Evolutionary conservation across 2,329 filamentous ascomycete genomes (phyloP), one percentile per base, ranked within the genome.

Genomic region (Trichophyton schoenleinii): DNA sequence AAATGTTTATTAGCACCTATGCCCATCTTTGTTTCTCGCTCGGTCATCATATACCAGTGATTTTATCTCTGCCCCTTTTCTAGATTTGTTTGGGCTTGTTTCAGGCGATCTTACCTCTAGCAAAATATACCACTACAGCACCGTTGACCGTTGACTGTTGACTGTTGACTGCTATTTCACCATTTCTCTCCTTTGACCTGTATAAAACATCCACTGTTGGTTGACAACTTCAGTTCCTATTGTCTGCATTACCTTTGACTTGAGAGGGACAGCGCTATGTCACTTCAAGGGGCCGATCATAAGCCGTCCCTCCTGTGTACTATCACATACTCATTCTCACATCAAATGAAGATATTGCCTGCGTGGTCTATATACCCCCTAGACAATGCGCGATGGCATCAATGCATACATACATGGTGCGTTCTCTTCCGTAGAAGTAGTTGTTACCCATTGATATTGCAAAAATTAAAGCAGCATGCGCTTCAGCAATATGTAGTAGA

Each of bases 1-100:
- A 55, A 55, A 55, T 28, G n/a, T 55, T 55, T 55, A 55, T 55
- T 55, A 55, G 49, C 49, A 49, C 25, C 46, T 36, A 18, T 36
- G 25, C 18, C 28, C 28, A 6, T 15, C 28, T 55, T 36, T 55
- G 4, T 36, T 55, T 55, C 28, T 31, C 31, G 22, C 34, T 18
- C 49, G 20, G 49, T 28, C 31, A 55, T 55, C 13, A 7, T 55
- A 34, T 36, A n/a, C 49, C 49, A 4, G 34, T 36, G 49, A 18
- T 25, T 34, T 28, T 55, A 55, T 6, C 6, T 55, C 8, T 38
- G 49, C 25, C 25, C 28, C 13, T 25, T 49, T n/a, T 34, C 9
- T 55, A 34, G 25, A 55, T n/a, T 55, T 55, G 49, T 55, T 55
- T 55, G 49, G 25, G 28, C 11, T 55, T 55, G 13, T 55, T 36